These are phyloP conservation scores for Exophiala sp. DNA, from an alignment of 2,329 filamentous ascomycete genomes.

Conservation along the genomic window DNA sequence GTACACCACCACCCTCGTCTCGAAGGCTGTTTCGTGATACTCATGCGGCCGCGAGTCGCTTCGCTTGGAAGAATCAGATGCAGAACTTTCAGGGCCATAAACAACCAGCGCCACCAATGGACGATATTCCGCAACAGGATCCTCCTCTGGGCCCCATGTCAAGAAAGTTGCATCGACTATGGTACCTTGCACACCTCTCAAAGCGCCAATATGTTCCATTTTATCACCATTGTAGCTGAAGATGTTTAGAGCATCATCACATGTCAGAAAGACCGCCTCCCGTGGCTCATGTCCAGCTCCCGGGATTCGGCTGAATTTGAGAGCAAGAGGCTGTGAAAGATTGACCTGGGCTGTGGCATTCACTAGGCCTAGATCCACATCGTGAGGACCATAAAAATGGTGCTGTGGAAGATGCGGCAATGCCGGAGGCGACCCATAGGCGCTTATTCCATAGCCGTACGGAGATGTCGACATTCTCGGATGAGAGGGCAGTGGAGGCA, in stretches of 20 bases:
- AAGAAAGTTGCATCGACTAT: constrained; percentile 79
- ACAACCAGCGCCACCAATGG: constrained; percentile 74
- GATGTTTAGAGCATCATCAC: constrained; percentile 72
- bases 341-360: constrained; percentile 28
- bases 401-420: constrained; percentile 70
- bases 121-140: constrained; percentile 51
- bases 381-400: constrained; percentile 70
- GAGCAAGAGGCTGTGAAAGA: constrained; percentile 8
- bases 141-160: constrained; percentile 56
- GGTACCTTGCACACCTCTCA: constrained; percentile 72
- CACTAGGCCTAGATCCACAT: constrained; percentile 57
- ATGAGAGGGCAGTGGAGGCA: constrained; percentile 31
- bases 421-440: constrained; percentile 47
- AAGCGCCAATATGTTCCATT: constrained; percentile 60
- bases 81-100: constrained; percentile 60
- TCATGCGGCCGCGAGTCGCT: constrained; percentile 3
- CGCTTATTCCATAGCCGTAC: constrained; percentile 38
- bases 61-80: constrained; percentile 28
- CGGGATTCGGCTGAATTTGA: constrained; percentile 18
- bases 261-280: constrained; percentile 72
- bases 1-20: constrained; percentile 84
- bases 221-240: constrained; percentile 67
- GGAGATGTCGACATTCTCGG: constrained; percentile 27
- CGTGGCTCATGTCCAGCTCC: constrained; percentile 13
- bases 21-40: constrained; percentile 51